These are phyloP conservation scores for Apiospora koreana DNA, from an alignment of 2,329 filamentous ascomycete genomes.

Conservation along the genomic window DNA sequence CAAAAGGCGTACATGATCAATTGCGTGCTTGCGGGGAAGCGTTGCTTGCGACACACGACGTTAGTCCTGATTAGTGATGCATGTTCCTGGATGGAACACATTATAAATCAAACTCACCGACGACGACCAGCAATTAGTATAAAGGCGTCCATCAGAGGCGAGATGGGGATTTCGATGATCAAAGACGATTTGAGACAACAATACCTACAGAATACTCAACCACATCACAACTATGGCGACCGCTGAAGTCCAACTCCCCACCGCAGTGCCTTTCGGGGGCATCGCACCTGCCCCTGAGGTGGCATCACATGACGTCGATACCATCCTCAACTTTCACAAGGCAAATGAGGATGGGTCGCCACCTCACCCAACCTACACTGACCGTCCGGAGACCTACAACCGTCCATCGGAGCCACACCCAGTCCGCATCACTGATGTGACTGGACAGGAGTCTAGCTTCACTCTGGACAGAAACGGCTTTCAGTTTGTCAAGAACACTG, in stretches of 20 bases:
- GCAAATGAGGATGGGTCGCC: conserved; percentile 43
- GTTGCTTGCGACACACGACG: background rate
- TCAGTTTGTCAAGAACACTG: conserved; percentile 32
- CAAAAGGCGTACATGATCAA: background rate
- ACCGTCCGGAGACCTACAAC: conserved; percentile 36
- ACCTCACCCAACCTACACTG: conserved; percentile 36
- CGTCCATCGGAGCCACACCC: conserved; percentile 29
- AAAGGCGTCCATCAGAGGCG: background rate
- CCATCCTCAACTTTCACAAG: conserved; percentile 41
- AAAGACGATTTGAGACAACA: background rate
- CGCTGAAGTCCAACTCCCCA: conserved; percentile 27
- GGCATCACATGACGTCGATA: conserved; percentile 32
- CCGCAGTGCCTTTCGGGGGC: conserved; percentile 19
- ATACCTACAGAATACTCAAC: background rate
- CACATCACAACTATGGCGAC: conserved; percentile 26
- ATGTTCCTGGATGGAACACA: background rate
- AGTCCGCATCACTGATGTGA: conserved; percentile 38
- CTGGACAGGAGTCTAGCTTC: conserved; percentile 36
- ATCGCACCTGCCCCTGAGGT: conserved; percentile 18
- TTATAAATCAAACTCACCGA: background rate
- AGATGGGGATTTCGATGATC: background rate
- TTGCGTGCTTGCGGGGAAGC: background rate
- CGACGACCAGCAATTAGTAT: background rate
- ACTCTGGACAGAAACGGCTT: conserved; percentile 41
- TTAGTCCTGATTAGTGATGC: background rate